phyloP scores from a whole-genome alignment of 495 filamentous ascomycete genomes.

The Annulohypoxylon nitens region DNA sequence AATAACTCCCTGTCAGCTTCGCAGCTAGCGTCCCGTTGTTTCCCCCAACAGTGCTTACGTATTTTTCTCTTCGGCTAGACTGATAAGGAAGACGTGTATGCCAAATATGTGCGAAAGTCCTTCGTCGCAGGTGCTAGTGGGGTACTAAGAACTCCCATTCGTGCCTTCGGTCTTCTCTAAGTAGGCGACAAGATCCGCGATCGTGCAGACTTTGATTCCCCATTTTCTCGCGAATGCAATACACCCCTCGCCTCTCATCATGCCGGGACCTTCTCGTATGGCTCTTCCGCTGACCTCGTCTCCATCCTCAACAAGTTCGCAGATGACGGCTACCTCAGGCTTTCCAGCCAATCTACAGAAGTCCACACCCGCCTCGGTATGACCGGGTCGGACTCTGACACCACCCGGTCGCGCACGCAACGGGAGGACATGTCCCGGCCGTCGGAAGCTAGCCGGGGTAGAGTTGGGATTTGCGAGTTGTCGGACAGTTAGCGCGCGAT shows the following conservation, averaged over 20 bases:
- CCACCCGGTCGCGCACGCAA: slow-evolving; percentile 84
- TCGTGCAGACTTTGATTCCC: slow-evolving; percentile 94
- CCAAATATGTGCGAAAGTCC: slow-evolving; percentile 2
- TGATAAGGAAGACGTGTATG: not conserved
- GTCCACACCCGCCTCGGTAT: slow-evolving; percentile 93
- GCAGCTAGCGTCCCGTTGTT: not conserved
- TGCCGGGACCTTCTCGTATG: slow-evolving; percentile 73
- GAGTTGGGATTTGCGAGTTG: slow-evolving; percentile 77
- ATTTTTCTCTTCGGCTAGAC: slow-evolving; percentile 3
- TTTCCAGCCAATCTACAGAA: slow-evolving; percentile 86
- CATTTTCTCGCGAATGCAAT: slow-evolving; percentile 88
- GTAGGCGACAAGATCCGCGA: slow-evolving; percentile 87
- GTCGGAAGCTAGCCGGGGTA: slow-evolving; percentile 72
- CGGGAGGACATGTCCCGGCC: slow-evolving; percentile 93
- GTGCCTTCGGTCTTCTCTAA: slow-evolving; percentile 74
- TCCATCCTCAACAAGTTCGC: slow-evolving; percentile 87
- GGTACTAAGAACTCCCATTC: slow-evolving; percentile 53
- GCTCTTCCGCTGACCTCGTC: slow-evolving; percentile 69
- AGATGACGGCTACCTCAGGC: slow-evolving; percentile 81
- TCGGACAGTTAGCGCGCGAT: slow-evolving; percentile 85
- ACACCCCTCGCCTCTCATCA: slow-evolving; percentile 94
- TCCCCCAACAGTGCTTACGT: not conserved
- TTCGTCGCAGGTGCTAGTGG: not conserved
- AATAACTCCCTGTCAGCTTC: not conserved
- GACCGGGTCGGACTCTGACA: slow-evolving; percentile 80